A percentile compares a stretch with the other conserved stretches of the same genome.
phyloP scores from a whole-genome alignment of 768 basidiomycete genomes.

The Tricholoma saponaceum region DNA sequence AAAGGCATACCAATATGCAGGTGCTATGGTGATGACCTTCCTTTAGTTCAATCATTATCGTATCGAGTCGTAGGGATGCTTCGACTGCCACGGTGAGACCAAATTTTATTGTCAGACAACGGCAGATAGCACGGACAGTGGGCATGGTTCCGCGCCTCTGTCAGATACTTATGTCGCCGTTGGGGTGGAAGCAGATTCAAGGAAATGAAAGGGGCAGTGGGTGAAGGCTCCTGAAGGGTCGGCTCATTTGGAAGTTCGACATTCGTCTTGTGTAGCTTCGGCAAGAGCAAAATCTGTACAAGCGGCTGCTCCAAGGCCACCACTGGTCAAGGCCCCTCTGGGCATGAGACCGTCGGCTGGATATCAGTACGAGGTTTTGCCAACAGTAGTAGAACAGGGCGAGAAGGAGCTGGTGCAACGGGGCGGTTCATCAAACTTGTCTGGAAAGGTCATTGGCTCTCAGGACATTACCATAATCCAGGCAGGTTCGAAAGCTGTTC shows the following conservation, averaged over 20 bases:
- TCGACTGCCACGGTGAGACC: no score
- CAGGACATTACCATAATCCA: neutral
- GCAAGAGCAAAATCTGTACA: neutral
- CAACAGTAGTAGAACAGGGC: neutral
- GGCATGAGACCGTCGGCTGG: neutral
- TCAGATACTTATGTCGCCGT: neutral
- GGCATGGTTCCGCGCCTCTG: neutral
- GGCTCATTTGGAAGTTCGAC: neutral
- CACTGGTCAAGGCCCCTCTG: neutral
- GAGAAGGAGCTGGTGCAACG: neutral
- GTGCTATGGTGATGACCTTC: no score
- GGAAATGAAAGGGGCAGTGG: neutral
- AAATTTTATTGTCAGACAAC: no score
- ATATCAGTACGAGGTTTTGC: neutral
- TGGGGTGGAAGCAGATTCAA: neutral
- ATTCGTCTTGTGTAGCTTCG: neutral
- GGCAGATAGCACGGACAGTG: neutral
- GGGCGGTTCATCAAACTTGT: neutral
- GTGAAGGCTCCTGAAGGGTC: neutral
- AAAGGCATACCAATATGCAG: no score
- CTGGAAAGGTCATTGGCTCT: neutral
- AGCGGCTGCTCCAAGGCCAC: neutral
- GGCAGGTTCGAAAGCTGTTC: neutral
- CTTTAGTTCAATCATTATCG: no score
- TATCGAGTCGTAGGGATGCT: no score